Conservation (phyloP, 2,329 filamentous ascomycete species). For the Aspergillus viridinutans region DNA sequence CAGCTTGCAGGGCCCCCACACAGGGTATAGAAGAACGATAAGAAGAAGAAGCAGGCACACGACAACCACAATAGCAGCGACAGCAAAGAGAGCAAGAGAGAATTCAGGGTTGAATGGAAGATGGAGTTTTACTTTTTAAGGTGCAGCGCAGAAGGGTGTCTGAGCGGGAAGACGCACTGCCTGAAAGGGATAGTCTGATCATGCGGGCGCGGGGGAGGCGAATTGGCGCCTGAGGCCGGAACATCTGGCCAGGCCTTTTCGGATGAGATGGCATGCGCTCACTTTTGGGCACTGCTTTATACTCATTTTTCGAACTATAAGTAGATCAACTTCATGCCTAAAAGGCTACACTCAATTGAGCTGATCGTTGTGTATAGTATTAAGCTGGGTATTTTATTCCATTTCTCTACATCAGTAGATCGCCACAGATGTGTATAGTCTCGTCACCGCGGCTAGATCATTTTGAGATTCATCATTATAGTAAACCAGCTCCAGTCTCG, state of each 20-base stretch:
- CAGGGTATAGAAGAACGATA: slow-evolving; percentile 13
- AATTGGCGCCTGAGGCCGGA: slow-evolving; percentile 21
- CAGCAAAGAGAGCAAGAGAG: slow-evolving; percentile 6
- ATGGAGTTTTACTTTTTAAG: slow-evolving; percentile 4
- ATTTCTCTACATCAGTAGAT: background rate
- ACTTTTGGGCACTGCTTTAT: background rate
- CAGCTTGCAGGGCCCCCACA: slow-evolving; percentile 4
- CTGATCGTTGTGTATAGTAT: background rate
- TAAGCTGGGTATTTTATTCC: background rate
- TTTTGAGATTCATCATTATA: background rate
- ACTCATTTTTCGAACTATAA: too few relatives aligned
- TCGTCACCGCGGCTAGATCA: slow-evolving; percentile 2
- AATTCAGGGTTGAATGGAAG: background rate
- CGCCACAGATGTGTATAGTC: background rate
- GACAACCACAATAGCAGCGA: background rate
- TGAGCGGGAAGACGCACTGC: slow-evolving; percentile 19
- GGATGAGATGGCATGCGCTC: background rate
- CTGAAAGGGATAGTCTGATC: slow-evolving; percentile 25
- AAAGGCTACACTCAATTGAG: background rate
- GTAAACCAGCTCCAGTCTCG: background rate
- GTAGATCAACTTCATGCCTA: background rate
- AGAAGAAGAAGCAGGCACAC: slow-evolving; percentile 21
- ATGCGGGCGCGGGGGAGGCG: slow-evolving; percentile 39
- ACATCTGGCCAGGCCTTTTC: background rate
- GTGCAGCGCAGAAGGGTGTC: slow-evolving; percentile 7